A percentile compares a stretch with the other conserved stretches of the same genome.
Evolutionary conservation across 2,329 filamentous ascomycete species (phyloP).

Genomic region (Chalara sp.): DNA sequence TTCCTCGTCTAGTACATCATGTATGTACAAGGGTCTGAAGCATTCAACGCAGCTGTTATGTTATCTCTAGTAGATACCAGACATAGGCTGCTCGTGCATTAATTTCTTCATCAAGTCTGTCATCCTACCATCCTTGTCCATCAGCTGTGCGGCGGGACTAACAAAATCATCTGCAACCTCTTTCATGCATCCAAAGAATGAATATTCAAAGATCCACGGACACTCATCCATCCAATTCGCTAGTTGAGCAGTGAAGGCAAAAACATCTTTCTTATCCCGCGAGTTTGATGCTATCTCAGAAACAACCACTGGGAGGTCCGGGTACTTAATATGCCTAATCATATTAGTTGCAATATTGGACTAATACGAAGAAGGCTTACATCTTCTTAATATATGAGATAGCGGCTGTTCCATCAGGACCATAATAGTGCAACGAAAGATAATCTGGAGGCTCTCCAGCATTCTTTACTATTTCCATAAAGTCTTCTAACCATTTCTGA

Average conservation of each 20-base stretch:
- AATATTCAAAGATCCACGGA: constrained; percentile 37
- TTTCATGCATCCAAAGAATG: constrained; percentile 37
- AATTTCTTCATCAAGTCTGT: constrained; percentile 26
- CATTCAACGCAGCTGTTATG: too few species aligned
- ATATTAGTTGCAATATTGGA: neutral
- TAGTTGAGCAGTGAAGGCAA: constrained; percentile 32
- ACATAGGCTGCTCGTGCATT: constrained; percentile 20
- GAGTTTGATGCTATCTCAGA: constrained; percentile 36
- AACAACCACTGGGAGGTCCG: constrained; percentile 30
- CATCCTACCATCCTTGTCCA: constrained; percentile 35
- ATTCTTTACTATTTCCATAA: constrained; percentile 30
- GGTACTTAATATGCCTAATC: constrained; percentile 24
- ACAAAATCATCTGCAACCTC: constrained; percentile 37
- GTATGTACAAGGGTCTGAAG: too few species aligned
- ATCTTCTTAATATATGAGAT: constrained; percentile 31
- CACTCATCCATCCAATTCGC: constrained; percentile 36
- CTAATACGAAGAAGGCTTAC: constrained; percentile 14
- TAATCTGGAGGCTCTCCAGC: constrained; percentile 32
- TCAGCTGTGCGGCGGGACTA: constrained; percentile 38
- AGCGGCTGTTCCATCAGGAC: constrained; percentile 26
- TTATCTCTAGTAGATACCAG: neutral
- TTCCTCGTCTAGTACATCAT: too few species aligned
- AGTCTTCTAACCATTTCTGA: constrained; percentile 32
- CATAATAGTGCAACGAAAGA: constrained; percentile 38
- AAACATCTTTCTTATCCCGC: constrained; percentile 30